Base-by-base conservation (phyloP, 129 eudicot genomes). In the Saposhnikovia divaricata region DNA sequence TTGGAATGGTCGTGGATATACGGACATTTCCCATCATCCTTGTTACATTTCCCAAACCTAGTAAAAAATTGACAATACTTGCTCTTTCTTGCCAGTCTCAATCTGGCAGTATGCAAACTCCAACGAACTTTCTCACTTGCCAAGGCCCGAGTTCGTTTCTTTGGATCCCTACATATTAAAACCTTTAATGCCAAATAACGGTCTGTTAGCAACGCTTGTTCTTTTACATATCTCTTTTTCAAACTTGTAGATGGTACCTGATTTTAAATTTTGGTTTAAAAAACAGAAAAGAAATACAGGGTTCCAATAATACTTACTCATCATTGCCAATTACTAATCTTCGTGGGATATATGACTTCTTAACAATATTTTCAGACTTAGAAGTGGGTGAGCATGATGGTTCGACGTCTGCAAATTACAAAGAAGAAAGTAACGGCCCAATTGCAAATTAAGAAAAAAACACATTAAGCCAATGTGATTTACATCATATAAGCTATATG, bases 71-170 rank as follows among this genome's bases (percentile, higher is more conserved):
- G 98, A 75, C 98, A 95, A 79, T 86, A 95, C 83, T 87, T 92
- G 75, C 77, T 92, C 89, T 92, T 95, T 84, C 86, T 92, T 44
- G 94, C 96, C 89, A 87, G 87, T 61, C 97, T 87, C 80, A 90
- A 75, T 81, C 98, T 88, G 80, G 94, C 98, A 72, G 94, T 95
- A 81, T 93, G 97, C 91, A 95, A 90, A 86, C 98, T 95, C 98
- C 98, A 95, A 63, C 97, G 84, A 69, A 95, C 94, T 82, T 90
- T 95, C 84, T 95, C 98, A 79, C 86, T 92, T 51, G 98, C 98
- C 76, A 95, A 87, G 16, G 85, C 80, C 47, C 97, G 96, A 37
- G 90, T 85, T 75, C 97, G 89, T 83, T 86, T 88, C 86, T 92
- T 95, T 77, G 98, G 98, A 84, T 95, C 92, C 81, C 97, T 88